phyloP scores from a whole-genome alignment of 805 yeast species.

The Ogataea sp. region DNA sequence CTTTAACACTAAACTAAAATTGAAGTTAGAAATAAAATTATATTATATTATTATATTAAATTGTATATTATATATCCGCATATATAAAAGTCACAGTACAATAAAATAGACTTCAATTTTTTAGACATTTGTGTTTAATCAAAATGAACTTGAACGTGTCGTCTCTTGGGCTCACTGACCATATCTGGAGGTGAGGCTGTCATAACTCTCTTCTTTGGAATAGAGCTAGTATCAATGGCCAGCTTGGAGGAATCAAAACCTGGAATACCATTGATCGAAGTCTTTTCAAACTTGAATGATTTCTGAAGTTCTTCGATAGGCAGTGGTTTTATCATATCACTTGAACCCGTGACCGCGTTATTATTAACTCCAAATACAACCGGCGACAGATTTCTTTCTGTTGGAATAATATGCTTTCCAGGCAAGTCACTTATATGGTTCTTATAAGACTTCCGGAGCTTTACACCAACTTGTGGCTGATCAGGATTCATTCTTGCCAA shows the following conservation, averaged over 20 bases:
- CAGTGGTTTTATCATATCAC: conserved; percentile 33
- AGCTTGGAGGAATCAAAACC: conserved; percentile 66
- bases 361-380: conserved; percentile 30
- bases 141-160: conserved; percentile 26
- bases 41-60: neutral
- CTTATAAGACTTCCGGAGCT: conserved; percentile 89
- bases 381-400: conserved; percentile 29
- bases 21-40: neutral
- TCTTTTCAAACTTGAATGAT: conserved; percentile 54
- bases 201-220: conserved; percentile 19
- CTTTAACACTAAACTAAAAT: too few species aligned
- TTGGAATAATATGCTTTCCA: conserved; percentile 67
- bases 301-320: conserved; percentile 39
- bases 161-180: conserved; percentile 15
- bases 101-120: too few species aligned
- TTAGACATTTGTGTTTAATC: too few species aligned
- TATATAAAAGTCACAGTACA: too few species aligned
- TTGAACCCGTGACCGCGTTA: conserved; percentile 26
- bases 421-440: conserved; percentile 85
- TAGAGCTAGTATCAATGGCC: conserved; percentile 43
- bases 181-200: conserved; percentile 11
- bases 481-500: conserved; percentile 86
- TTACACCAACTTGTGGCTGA: conserved; percentile 64
- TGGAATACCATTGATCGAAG: conserved; percentile 63
- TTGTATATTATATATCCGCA: neutral